phyloP scores from a whole-genome alignment of 768 basidiomycete genomes.

The Lentinus brumalis region DNA sequence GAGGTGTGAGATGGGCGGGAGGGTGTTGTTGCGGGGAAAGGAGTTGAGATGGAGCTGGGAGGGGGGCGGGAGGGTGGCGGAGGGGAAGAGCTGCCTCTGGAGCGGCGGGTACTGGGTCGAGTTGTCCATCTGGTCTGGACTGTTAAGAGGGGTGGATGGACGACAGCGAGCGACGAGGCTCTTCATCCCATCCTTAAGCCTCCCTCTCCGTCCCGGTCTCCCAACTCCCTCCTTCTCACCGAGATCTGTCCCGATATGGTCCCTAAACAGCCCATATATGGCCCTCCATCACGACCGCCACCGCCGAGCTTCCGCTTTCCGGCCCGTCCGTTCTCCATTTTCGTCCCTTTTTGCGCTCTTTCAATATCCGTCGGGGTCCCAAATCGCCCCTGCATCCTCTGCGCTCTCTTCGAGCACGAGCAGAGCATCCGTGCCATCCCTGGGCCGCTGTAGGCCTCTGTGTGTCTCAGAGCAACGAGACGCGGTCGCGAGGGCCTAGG shows the following conservation, averaged over 20 bases:
- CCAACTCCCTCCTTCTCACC: constrained; percentile 6
- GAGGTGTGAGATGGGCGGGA: constrained; percentile 40
- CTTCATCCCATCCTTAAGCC: not conserved
- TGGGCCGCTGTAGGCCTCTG: not conserved
- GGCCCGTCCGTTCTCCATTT: not conserved
- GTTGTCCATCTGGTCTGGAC: constrained; percentile 29
- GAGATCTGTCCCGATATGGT: constrained; percentile 14
- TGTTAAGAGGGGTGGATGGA: constrained; percentile 17
- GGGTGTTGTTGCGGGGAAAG: constrained; percentile 41
- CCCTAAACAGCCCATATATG: not conserved
- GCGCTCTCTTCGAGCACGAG: not conserved
- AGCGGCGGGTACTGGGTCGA: constrained; percentile 27
- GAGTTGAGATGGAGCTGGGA: constrained; percentile 41
- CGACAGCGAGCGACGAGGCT: constrained; percentile 2
- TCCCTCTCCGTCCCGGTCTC: not conserved
- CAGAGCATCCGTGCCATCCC: not conserved
- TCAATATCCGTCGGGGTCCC: not conserved
- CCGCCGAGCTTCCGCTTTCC: not conserved
- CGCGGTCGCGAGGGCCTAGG: not conserved
- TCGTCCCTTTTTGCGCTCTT: not conserved
- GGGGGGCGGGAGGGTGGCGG: constrained; percentile 46
- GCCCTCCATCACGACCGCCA: constrained; percentile 1
- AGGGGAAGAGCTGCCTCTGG: constrained; percentile 43
- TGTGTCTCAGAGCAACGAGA: not conserved
- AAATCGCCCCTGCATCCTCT: not conserved